Base-by-base conservation (phyloP, 345 rosid species). In the Combretum micranthum region DNA sequence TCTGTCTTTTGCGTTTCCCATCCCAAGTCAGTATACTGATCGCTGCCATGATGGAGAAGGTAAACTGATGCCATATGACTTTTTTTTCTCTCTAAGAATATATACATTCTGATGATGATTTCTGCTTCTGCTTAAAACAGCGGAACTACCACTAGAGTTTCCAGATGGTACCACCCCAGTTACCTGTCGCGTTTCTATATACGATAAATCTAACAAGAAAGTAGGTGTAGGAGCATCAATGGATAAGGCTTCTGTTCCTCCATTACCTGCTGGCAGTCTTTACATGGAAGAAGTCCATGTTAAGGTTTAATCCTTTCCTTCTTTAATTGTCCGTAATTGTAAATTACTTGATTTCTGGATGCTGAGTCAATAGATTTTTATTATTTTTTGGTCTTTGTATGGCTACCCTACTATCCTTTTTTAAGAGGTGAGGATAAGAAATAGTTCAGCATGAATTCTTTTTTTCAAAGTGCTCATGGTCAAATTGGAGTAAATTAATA, bases 151-250 rank as follows among this genome's bases (percentile, higher is more conserved):
- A 5, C 71, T 89, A 67, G 99, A 93, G 83, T 89, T 93, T 75
- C 96, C 99, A 8, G 96, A 89, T 78, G 99, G 99, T 42, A 93
- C 97, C 16, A 89, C 97, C 20, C 99, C 99, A 55, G 99, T 93
- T 46, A 85, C 99, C 51, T 86, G 97, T 47, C 96, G 99, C 44
- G 92, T 89, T 51, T 93, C 91, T 51, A 75, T 93, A 66, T 93
- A 87, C 66, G 85, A 89, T 60, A 78, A 82, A 59, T 87, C 92
- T 12, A 62, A 87, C 67, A 89, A 93, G 67, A 93, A 85, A 55
- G 99, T 87, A 56, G 99, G 94, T 45, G 84, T 89, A 13, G 97
- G 99, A 55, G 76, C 86, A 13, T 69, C 77, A 56, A 80, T 85
- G 91, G 94, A 87, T 66, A 87, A 65, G 79, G 99, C 96, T 65